These are phyloP conservation scores for Verticillium isaacii DNA, from an alignment of 2,329 filamentous ascomycete species.

Conservation along the genomic window DNA sequence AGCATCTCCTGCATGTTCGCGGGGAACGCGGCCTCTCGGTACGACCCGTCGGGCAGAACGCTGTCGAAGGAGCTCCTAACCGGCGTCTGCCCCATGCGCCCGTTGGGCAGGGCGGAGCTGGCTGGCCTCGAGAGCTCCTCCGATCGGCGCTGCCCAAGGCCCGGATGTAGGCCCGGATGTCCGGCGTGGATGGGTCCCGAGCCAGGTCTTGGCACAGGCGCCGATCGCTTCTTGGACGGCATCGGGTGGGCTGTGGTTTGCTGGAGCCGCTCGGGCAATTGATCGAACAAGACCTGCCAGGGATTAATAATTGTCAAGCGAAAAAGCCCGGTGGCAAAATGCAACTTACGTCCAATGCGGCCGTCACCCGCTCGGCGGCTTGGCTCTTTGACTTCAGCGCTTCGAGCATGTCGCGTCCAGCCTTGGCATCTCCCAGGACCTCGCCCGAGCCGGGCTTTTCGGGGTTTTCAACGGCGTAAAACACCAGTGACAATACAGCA, in stretches of 20 bases:
- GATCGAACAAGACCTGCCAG: conserved; percentile 71
- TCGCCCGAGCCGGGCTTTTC: conserved; percentile 70
- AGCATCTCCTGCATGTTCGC: conserved; percentile 39
- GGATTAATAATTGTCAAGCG: not conserved
- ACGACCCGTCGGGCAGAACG: conserved; percentile 23
- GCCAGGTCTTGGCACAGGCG: conserved; percentile 36
- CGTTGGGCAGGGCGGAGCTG: conserved; percentile 16
- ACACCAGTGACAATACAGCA: conserved; percentile 72
- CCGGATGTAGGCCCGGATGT: conserved; percentile 22
- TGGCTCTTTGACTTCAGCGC: conserved; percentile 77
- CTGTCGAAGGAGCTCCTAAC: conserved; percentile 27
- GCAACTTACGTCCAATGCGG: conserved; percentile 65
- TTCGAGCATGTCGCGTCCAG: conserved; percentile 77
- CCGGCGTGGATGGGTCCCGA: conserved; percentile 21
- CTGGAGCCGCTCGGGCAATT: conserved; percentile 70
- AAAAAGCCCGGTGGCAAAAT: not conserved
- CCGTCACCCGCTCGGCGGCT: conserved; percentile 82
- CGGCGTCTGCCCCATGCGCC: conserved; percentile 13
- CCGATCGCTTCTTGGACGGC: conserved; percentile 52
- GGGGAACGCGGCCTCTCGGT: conserved; percentile 30
- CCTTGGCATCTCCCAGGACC: conserved; percentile 77
- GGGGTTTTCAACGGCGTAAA: conserved; percentile 76
- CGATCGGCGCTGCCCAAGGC: conserved; percentile 26
- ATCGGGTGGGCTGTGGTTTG: conserved; percentile 33
- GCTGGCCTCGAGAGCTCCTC: conserved; percentile 27